Percentiles rank a stretch among this genome's conserved stretches.
Evolutionary conservation across 805 yeast species (phyloP).

Genomic region (Lipomyces yamanashiensis): DNA sequence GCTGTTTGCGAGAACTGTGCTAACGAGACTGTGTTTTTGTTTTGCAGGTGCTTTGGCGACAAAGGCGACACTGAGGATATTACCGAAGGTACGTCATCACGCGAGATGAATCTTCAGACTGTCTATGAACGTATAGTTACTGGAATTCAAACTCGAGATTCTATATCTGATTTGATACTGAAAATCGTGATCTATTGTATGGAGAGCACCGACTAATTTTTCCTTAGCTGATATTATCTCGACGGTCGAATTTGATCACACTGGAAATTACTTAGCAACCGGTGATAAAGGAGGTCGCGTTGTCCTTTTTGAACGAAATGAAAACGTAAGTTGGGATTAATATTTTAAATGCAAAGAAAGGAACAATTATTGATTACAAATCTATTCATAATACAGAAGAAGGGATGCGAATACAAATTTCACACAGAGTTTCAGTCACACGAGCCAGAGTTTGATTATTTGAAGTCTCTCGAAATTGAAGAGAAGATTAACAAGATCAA

Average conservation of each 20-base stretch:
- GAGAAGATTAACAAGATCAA: constrained; percentile 97
- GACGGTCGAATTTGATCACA: constrained; percentile 92
- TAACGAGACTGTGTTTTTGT: background rate
- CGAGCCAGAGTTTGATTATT: constrained; percentile 97
- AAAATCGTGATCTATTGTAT: background rate
- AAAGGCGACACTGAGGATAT: constrained; percentile 95
- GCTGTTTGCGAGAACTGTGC: background rate
- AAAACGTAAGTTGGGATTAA: constrained; percentile 43
- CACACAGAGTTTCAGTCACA: constrained; percentile 97
- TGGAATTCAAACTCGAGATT: background rate
- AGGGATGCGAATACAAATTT: constrained; percentile 88
- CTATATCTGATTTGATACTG: background rate
- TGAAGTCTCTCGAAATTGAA: constrained; percentile 94
- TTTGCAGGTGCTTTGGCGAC: constrained; percentile 83
- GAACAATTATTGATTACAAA: background rate
- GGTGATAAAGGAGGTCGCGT: constrained; percentile 99
- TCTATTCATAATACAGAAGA: constrained; percentile 47
- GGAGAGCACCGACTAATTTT: background rate
- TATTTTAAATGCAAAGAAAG: background rate
- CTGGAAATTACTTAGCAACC: constrained; percentile 94
- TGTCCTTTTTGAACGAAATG: constrained; percentile 90
- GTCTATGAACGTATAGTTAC: background rate
- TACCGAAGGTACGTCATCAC: constrained; percentile 38
- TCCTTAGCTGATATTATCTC: constrained; percentile 84
- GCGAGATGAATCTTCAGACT: background rate